phyloP scores from a whole-genome alignment of 352 stramenopile genomes.

The Globisporangium cylindrosporum region DNA sequence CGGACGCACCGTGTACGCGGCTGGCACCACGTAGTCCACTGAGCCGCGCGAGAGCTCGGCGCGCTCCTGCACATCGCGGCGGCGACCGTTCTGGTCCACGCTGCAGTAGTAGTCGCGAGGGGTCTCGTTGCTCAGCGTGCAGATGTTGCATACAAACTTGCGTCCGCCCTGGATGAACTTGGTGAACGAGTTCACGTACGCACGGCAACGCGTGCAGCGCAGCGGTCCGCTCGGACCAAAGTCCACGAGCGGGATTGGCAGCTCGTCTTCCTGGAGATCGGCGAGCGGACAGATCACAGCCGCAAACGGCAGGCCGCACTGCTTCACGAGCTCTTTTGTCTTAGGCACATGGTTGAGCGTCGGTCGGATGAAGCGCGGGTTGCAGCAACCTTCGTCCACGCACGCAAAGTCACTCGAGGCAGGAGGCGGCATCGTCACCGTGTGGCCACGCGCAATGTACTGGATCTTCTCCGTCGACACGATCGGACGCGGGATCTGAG shows the following conservation, averaged over 20 bases:
- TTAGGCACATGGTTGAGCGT: slow-evolving; percentile 82
- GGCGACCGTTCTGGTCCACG: slow-evolving; percentile 82
- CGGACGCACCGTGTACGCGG: slow-evolving; percentile 78
- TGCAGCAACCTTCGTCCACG: slow-evolving; percentile 84
- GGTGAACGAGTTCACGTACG: slow-evolving; percentile 88
- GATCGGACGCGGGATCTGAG: slow-evolving; percentile 82
- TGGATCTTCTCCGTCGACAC: slow-evolving; percentile 62
- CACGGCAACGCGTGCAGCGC: slow-evolving; percentile 79
- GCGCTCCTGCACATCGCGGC: slow-evolving; percentile 76
- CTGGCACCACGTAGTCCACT: slow-evolving; percentile 83
- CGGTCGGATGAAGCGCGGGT: slow-evolving; percentile 87
- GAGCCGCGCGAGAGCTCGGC: slow-evolving; percentile 78
- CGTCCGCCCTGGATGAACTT: slow-evolving; percentile 82
- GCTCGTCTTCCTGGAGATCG: slow-evolving; percentile 75
- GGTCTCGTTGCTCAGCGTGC: slow-evolving; percentile 78
- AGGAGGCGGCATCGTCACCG: slow-evolving; percentile 74
- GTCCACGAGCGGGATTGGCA: slow-evolving; percentile 83
- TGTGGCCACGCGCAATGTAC: slow-evolving; percentile 79
- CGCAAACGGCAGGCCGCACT: slow-evolving; percentile 75
- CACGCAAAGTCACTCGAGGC: slow-evolving; percentile 81
- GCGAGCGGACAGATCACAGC: slow-evolving; percentile 84
- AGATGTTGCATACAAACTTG: slow-evolving; percentile 91
- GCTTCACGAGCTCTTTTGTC: slow-evolving; percentile 72
- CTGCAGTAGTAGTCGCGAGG: slow-evolving; percentile 86
- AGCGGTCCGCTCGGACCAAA: slow-evolving; percentile 78